phyloP scores from a whole-genome alignment of 768 basidiomycete species.

The Phylloporus rhodoxanthus region DNA sequence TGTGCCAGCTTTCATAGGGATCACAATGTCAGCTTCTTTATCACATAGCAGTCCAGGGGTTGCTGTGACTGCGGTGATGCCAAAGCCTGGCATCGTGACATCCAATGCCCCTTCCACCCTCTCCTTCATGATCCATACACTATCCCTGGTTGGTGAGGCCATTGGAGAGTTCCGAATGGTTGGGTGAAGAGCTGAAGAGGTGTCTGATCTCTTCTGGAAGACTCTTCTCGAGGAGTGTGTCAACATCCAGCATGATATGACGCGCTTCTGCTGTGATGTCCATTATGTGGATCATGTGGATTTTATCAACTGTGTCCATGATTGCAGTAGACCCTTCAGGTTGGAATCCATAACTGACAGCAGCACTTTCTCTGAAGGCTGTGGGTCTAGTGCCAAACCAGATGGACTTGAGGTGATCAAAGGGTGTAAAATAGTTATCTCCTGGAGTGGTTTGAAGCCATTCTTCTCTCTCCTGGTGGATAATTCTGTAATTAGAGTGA shows the following conservation, averaged over 20 bases:
- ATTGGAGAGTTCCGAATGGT: not conserved
- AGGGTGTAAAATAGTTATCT: not conserved
- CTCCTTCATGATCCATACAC: constrained; percentile 30
- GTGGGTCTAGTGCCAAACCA: not conserved
- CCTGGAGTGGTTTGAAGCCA: not conserved
- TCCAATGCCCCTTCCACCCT: constrained; percentile 74
- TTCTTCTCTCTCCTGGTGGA: not conserved
- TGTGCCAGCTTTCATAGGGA: constrained; percentile 77
- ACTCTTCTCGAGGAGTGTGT: not conserved
- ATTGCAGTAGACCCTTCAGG: not conserved
- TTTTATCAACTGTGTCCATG: not conserved
- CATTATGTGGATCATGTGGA: not conserved
- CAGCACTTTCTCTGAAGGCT: not conserved
- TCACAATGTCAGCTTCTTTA: constrained; percentile 92
- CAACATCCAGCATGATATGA: not conserved
- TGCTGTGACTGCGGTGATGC: constrained; percentile 94
- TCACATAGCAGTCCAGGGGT: constrained; percentile 85
- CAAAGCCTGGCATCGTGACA: constrained; percentile 73
- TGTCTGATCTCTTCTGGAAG: not conserved
- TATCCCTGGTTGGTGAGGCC: not conserved
- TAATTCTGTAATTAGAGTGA: not conserved
- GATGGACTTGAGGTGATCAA: not conserved
- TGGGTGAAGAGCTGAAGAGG: not conserved
- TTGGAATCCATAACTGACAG: not conserved
- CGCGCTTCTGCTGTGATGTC: not conserved